A percentile compares a stretch with the other conserved stretches of the same genome.
Evolutionary conservation across 1,284 basidiomycete species (phyloP).

Genomic region (Gomphus sp.): DNA sequence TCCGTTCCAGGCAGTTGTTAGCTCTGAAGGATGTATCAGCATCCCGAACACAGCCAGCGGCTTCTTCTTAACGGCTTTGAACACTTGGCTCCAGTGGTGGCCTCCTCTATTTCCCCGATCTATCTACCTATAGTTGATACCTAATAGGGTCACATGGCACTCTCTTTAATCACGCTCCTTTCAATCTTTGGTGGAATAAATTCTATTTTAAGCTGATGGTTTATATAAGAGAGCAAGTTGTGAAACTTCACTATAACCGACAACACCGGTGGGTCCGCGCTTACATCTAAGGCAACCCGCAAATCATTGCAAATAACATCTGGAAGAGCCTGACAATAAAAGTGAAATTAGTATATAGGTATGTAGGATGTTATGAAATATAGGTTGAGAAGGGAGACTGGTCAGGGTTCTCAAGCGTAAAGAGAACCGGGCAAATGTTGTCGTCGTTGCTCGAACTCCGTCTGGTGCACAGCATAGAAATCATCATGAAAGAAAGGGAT

Average conservation of each 20-base stretch:
- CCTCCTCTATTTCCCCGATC: not conserved
- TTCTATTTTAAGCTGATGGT: not conserved
- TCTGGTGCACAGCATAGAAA: constrained; percentile 10
- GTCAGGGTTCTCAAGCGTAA: constrained; percentile 9
- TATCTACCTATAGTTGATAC: not conserved
- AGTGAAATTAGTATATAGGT: not conserved
- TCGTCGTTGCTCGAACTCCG: constrained; percentile 7
- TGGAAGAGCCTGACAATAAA: not conserved
- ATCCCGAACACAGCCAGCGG: not conserved
- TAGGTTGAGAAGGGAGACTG: not conserved
- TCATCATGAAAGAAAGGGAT: constrained; percentile 1
- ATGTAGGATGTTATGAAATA: not conserved
- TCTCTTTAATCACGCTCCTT: not conserved
- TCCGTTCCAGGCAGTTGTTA: constrained; percentile 94
- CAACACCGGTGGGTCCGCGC: not conserved
- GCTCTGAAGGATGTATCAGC: constrained; percentile 71
- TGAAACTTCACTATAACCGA: not conserved
- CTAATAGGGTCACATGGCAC: not conserved
- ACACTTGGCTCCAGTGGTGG: not conserved
- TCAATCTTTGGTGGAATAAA: not conserved
- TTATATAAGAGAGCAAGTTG: too few species aligned
- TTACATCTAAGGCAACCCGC: not conserved
- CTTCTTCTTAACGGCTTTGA: not conserved
- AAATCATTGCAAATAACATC: not conserved
- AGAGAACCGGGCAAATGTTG: constrained; percentile 5